A percentile compares a stretch with the other conserved stretches of the same genome.
Conservation (phyloP, 2,329 filamentous ascomycete genomes). For the Diaporthe batatas region DNA sequence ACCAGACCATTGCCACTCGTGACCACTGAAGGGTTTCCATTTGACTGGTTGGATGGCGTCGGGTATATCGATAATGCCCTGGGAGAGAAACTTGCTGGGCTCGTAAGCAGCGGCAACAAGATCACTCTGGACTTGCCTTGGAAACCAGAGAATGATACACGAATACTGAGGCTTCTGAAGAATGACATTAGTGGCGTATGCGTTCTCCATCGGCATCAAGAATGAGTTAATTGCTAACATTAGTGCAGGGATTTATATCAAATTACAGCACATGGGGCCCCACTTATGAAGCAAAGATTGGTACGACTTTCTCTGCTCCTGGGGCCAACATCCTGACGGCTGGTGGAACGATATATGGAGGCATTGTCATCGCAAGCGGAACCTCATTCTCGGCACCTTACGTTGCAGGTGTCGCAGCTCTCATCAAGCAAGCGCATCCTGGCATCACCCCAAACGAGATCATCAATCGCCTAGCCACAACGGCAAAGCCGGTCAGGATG, state of each 20-base stretch:
- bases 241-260: constrained; percentile 8
- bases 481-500: constrained; percentile 34
- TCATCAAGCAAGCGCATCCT: constrained; percentile 28
- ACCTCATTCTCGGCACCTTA: constrained; percentile 33
- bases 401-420: constrained; percentile 19
- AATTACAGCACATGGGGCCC: constrained; percentile 36
- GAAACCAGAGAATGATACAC: constrained; percentile 28
- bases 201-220: not conserved
- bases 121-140: constrained; percentile 28
- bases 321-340: constrained; percentile 20
- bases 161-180: constrained; percentile 26
- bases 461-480: constrained; percentile 30
- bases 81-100: constrained; percentile 17
- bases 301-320: constrained; percentile 19
- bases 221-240: not conserved
- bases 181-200: constrained; percentile 26
- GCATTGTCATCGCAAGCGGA: constrained; percentile 21
- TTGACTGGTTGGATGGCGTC: constrained; percentile 35
- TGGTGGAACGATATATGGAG: constrained; percentile 24
- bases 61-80: constrained; percentile 30
- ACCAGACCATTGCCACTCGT: constrained; percentile 23
- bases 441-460: constrained; percentile 23
- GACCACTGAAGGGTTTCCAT: constrained; percentile 33
- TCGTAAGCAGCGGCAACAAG: constrained; percentile 17
- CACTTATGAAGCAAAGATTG: constrained; percentile 30